Evolutionary conservation across 495 filamentous ascomycete species (phyloP), one percentile per base, ranked within the genome.

Genomic region (Pseudevernia furfuracea): DNA sequence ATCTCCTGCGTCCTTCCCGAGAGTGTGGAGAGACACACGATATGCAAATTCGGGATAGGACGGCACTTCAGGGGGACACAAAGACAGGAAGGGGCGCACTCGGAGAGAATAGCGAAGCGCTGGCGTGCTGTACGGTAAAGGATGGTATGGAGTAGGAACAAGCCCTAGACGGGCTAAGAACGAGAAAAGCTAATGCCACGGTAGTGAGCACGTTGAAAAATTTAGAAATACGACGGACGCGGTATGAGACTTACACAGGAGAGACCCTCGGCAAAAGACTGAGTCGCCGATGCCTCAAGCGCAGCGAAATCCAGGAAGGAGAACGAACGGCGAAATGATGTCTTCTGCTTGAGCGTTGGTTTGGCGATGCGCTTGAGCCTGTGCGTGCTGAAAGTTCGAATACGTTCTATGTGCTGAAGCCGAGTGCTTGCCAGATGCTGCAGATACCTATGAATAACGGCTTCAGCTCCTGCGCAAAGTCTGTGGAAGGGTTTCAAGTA

Each of bases 61-160:
- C 0, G 88, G 84, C n/a, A 92, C 75, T 65, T 87, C 84, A 0
- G 91, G 90, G 12, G 91, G 74, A 28, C 80, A 79, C 48, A 97
- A 84, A 8, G 76, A 70, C 10, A 86, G 76, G 65, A 96, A 97
- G 0, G 91, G 91, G 70, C 90, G 93, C 91, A 96, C 94, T 43
- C 94, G 88, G 4, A 96, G 75, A 66, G 94, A 86, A 74, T 96
- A 96, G 9, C 92, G 85, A 34, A 93, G 75, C 39, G 72, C 72
- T 64, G 91, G 84, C 36, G 78, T 82, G 56, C 85, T 83, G 73
- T 94, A 96, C 0, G 90, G 89, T 2, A 85, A 78, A 0, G 81
- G 74, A 8, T 86, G 84, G 3, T 79, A 72, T 25, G 78, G 72
- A 7, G 64, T 67, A 0, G 76, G 77, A 30, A 97, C 73, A 34